Percentiles rank a stretch among this genome's conserved stretches.
These are phyloP conservation scores for Yarrowia sp. DNA, from an alignment of 805 yeast species.

Conservation along the genomic window DNA sequence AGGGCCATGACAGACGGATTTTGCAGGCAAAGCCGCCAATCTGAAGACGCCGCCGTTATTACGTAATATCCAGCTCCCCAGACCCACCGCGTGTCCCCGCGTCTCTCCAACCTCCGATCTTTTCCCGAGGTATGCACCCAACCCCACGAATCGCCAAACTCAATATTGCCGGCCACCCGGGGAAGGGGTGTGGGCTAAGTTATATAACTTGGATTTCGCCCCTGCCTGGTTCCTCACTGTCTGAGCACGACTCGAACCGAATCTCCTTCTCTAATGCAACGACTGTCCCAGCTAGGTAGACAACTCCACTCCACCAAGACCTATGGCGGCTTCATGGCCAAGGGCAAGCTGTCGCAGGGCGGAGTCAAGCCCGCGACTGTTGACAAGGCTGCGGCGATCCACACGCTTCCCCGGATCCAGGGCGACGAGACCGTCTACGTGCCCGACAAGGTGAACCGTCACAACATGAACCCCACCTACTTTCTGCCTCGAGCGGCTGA, in stretches of 20 bases:
- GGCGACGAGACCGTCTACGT: conserved; percentile 28
- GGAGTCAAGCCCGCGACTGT: conserved; percentile 1
- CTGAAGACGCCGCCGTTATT: too few relatives aligned
- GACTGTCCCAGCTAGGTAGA: conserved; percentile 34
- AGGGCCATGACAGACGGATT: too few relatives aligned
- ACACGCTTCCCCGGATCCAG: conserved; percentile 19
- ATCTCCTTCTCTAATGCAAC: conserved; percentile 5
- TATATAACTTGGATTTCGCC: neutral
- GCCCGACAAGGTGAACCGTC: conserved; percentile 43
- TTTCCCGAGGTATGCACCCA: conserved; percentile 11
- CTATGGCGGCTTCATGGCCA: conserved; percentile 37
- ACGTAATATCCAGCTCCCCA: too few relatives aligned
- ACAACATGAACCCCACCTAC: conserved; percentile 50
- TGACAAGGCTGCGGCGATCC: neutral
- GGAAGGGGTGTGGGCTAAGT: neutral
- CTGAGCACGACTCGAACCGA: too few relatives aligned
- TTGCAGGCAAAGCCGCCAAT: too few relatives aligned
- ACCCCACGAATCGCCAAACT: conserved; percentile 35
- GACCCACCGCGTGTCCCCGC: neutral
- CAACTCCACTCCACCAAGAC: conserved; percentile 31
- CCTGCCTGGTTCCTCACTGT: too few relatives aligned
- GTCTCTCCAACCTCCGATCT: neutral
- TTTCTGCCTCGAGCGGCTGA: conserved; percentile 50
- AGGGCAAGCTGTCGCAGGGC: conserved; percentile 32
- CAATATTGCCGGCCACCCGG: conserved; percentile 34